Evolutionary conservation across 352 stramenopile genomes (phyloP).

Genomic region (Pythium dissotocum): DNA sequence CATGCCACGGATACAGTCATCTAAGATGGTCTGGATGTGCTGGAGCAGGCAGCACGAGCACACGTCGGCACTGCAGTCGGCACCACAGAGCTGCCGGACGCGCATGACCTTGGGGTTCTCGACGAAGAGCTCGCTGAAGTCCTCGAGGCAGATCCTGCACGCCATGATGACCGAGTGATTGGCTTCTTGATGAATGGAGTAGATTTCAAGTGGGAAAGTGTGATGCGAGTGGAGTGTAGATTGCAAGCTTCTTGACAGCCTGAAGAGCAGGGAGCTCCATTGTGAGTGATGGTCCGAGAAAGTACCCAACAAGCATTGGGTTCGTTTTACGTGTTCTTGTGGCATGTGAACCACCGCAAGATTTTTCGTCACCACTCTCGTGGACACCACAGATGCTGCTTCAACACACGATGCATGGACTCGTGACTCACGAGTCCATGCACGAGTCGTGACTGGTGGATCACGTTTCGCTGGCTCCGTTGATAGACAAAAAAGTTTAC

Average conservation of each 20-base stretch:
- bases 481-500: too few species aligned
- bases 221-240: too few species aligned
- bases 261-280: background rate
- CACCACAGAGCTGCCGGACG: background rate
- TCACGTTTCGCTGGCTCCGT: too few species aligned
- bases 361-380: background rate
- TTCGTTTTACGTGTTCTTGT: background rate
- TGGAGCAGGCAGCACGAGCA: background rate
- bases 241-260: background rate
- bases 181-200: background rate
- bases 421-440: too few species aligned
- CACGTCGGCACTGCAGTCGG: background rate
- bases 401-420: too few species aligned
- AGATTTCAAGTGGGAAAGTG: too few species aligned
- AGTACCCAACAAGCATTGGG: background rate
- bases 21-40: constrained; percentile 1
- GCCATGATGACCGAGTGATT: background rate
- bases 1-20: constrained; percentile 29
- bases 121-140: constrained; percentile 21
- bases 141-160: constrained; percentile 29
- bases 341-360: background rate
- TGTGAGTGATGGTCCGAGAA: background rate
- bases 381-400: too few species aligned
- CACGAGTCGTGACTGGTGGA: too few species aligned
- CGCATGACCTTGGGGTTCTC: background rate